phyloP scores from a whole-genome alignment of 2,329 filamentous ascomycete genomes.

The Aureobasidium sp. region DNA sequence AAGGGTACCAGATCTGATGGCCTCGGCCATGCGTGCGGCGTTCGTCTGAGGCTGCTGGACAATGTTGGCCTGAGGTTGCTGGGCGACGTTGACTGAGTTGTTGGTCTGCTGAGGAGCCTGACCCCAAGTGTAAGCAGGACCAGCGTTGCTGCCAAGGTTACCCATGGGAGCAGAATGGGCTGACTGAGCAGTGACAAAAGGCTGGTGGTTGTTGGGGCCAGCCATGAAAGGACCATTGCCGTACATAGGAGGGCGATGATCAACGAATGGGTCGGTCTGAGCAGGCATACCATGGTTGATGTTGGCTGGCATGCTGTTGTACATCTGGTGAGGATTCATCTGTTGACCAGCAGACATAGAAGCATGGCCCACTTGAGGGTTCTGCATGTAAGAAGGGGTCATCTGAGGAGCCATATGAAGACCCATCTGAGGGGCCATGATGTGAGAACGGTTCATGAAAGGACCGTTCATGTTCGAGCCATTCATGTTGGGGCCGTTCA shows the following conservation, averaged over 20 bases:
- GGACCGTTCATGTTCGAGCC: neutral
- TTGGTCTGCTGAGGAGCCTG: neutral
- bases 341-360: neutral
- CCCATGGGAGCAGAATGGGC: neutral
- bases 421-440: neutral
- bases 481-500: neutral
- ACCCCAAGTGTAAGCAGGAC: neutral
- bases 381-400: neutral
- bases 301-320: neutral
- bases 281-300: neutral
- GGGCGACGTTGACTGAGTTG: neutral
- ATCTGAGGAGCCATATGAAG: neutral
- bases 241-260: neutral
- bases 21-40: constrained; percentile 3
- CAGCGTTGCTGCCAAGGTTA: neutral
- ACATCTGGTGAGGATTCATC: neutral
- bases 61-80: neutral
- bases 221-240: neutral
- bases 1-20: neutral
- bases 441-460: neutral
- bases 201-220: neutral
- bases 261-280: neutral
- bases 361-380: neutral
- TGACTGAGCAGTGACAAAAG: neutral
- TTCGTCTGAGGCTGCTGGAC: neutral